These are phyloP conservation scores for Colletotrichum plurivorum DNA, from an alignment of 2,329 filamentous ascomycete genomes.

Conservation along the genomic window DNA sequence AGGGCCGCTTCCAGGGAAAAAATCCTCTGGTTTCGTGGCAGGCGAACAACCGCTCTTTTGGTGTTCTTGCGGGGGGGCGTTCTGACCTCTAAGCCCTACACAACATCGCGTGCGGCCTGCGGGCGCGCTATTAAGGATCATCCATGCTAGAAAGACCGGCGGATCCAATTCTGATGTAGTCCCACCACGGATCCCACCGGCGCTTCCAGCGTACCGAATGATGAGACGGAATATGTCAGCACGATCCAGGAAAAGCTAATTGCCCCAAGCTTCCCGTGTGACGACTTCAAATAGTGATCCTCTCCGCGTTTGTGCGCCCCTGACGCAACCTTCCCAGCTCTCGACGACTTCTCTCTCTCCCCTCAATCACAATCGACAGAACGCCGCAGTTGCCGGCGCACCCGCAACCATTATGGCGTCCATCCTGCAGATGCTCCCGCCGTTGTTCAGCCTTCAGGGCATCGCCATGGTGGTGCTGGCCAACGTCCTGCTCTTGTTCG, in stretches of 20 bases:
- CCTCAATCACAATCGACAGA: neutral
- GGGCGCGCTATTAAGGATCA: conserved; percentile 4
- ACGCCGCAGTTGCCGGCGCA: neutral
- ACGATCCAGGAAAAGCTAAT: neutral
- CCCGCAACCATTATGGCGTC: conserved; percentile 12
- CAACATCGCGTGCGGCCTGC: neutral
- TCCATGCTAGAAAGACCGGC: conserved; percentile 10
- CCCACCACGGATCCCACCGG: neutral
- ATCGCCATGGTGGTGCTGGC: conserved; percentile 14
- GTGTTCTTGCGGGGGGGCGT: too few relatives aligned
- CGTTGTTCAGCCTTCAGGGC: conserved; percentile 14
- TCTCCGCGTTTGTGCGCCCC: neutral
- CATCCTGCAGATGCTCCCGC: conserved; percentile 1
- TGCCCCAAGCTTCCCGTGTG: neutral
- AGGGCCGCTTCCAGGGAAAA: too few relatives aligned
- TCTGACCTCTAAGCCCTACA: too few relatives aligned
- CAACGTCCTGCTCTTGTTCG: conserved; percentile 32
- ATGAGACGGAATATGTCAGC: conserved; percentile 11
- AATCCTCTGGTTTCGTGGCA: too few relatives aligned
- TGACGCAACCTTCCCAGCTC: neutral
- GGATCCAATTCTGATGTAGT: conserved; percentile 8
- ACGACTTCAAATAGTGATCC: too few relatives aligned
- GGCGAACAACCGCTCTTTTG: too few relatives aligned
- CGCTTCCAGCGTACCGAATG: neutral
- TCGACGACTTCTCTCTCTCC: neutral